Percentiles rank a stretch among this genome's conserved stretches.
These are phyloP conservation scores for Acanthamoeba rhysodes DNA, from an alignment of 208 protist species.

Conservation along the genomic window DNA sequence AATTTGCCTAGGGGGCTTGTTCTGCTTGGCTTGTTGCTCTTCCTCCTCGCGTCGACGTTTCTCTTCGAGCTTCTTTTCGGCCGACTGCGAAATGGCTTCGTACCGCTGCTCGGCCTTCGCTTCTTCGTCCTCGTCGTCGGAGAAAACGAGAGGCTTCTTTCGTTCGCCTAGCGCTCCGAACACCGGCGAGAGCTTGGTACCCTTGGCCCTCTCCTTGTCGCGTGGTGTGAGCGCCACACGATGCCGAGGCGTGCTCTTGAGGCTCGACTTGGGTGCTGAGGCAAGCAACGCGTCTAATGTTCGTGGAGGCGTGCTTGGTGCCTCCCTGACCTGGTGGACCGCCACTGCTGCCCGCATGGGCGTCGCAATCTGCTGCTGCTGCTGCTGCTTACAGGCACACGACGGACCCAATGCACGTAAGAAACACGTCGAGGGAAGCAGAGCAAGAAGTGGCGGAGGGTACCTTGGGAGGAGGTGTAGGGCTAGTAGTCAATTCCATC, in stretches of 20 bases:
- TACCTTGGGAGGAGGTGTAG: not conserved
- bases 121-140: conserved; percentile 47
- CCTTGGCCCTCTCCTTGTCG: conserved; percentile 49
- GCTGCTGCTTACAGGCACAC: not conserved
- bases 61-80: conserved; percentile 48
- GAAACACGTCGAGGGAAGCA: not conserved
- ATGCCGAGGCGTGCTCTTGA: conserved; percentile 56
- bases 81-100: conserved; percentile 4
- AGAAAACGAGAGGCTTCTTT: not conserved
- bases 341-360: not conserved
- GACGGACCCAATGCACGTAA: not conserved
- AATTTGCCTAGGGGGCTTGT: not conserved
- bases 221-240: conserved; percentile 34
- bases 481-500: not conserved
- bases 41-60: conserved; percentile 43
- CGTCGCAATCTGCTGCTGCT: not conserved
- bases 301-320: not conserved
- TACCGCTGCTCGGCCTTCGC: conserved; percentile 2
- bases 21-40: not conserved
- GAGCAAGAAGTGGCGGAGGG: not conserved
- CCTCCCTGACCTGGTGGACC: not conserved
- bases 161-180: not conserved
- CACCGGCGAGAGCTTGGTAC: conserved; percentile 28
- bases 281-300: not conserved
- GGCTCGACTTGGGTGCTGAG: not conserved